Evolutionary conservation across 352 stramenopile species (phyloP), one percentile per base, ranked within the genome.

Genomic region (Pythium rishiriense): DNA sequence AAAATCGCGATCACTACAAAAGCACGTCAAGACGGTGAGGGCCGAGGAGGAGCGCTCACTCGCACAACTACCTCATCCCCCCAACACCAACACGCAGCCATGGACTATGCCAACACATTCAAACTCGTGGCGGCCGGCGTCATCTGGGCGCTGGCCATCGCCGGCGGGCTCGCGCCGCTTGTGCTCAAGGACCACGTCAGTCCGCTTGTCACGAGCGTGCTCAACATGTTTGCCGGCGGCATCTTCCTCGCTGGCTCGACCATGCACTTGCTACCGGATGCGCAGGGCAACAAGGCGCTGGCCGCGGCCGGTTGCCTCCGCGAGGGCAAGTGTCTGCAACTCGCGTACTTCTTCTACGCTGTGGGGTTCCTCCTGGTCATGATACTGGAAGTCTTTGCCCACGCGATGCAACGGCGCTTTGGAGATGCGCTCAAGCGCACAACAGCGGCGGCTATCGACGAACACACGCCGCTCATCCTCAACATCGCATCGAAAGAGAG

Each of bases 271-370:
- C 79, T 94, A 22, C 81, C 85, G 11, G 85, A 94, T 50, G 83
- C 85, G 25, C 79, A 90, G 51, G 69, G 75, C 52, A 92, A 94
- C 62, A 49, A 60, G 45, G 79, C 82, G 49, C 78, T 94, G 12
- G 70, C 66, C 0, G 45, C 60, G 8, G 81, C 73, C 57, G 73
- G 75, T 1, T 91, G 85, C 51, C 66, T 81, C 0, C 52, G 60
- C 9, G 62, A 73, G 47, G 71, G 62, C 50, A 78, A 76, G 59
- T 93, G 83, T 65, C 87, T 94, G 53, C 75, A 84, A 62, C 87
- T 83, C 68, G 79, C 83, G 48, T 89, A 91, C 73, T 89, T 93
- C 61, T 91, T 94, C 55, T 94, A 90, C 55, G 82, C 75, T 33
- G 63, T 77, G 45, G 85, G 85, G 42, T 94, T 94, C 53, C 66